phyloP scores from a whole-genome alignment of 2,329 filamentous ascomycete species.

The Microdochium nivale region DNA sequence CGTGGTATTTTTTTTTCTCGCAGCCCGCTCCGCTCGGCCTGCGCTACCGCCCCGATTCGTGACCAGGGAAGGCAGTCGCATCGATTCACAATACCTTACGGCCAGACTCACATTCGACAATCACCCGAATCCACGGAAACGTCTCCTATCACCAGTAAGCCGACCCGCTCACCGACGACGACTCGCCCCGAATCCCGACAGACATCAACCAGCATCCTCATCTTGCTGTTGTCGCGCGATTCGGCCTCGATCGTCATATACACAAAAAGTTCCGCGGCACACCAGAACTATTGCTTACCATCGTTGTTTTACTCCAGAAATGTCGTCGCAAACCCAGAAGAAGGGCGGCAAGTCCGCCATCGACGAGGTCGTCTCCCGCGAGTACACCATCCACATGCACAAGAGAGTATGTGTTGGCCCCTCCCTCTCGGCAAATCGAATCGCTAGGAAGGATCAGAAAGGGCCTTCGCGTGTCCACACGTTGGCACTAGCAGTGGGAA shows the following conservation, averaged over 20 bases:
- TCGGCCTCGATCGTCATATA: background rate
- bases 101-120: background rate
- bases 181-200: background rate
- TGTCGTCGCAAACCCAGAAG: constrained; percentile 61
- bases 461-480: background rate
- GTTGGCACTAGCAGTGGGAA: background rate
- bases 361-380: constrained; percentile 96
- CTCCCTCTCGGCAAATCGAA: background rate
- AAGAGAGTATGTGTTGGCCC: constrained; percentile 73
- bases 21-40: background rate
- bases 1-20: background rate
- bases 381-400: constrained; percentile 99
- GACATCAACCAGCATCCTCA: background rate
- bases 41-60: background rate
- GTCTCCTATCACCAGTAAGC: background rate
- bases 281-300: background rate
- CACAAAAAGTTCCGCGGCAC: background rate
- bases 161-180: background rate
- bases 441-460: background rate
- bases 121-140: background rate
- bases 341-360: constrained; percentile 83
- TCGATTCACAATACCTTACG: background rate
- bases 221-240: background rate
- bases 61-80: background rate
- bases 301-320: constrained; percentile 23